A percentile compares a stretch with the other conserved stretches of the same genome.
phyloP scores from a whole-genome alignment of 2,329 filamentous ascomycete species.

The Aspergillus pseudoviridinutans region DNA sequence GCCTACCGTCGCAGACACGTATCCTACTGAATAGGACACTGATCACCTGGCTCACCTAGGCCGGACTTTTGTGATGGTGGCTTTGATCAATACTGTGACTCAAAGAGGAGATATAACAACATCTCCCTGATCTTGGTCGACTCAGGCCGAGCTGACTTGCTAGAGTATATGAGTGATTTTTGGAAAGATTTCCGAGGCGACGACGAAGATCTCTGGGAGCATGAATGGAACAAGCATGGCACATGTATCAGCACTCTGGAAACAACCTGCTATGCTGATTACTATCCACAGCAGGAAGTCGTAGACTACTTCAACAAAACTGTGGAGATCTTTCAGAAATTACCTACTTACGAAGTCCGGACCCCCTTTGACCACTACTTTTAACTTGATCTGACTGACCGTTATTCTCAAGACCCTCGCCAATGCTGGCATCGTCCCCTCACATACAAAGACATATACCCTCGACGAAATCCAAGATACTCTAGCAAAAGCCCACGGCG shows the following conservation, averaged over 20 bases:
- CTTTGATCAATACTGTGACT: conserved; percentile 64
- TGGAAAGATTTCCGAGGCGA: conserved; percentile 67
- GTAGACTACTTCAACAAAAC: conserved; percentile 66
- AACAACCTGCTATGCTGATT: conserved; percentile 62
- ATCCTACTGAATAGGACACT: background rate
- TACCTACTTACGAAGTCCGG: conserved; percentile 60
- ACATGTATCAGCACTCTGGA: conserved; percentile 69
- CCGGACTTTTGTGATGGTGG: conserved; percentile 67
- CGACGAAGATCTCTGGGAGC: conserved; percentile 65
- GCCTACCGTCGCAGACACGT: background rate
- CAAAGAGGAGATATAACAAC: conserved; percentile 58
- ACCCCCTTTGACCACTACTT: conserved; percentile 3
- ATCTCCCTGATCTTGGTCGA: conserved; percentile 60
- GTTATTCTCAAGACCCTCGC: conserved; percentile 46
- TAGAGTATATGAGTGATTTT: conserved; percentile 65
- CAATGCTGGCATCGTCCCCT: conserved; percentile 57
- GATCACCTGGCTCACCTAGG: conserved; percentile 32
- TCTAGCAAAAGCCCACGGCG: conserved; percentile 51
- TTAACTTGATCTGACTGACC: background rate
- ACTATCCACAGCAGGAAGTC: conserved; percentile 60
- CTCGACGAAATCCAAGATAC: conserved; percentile 56
- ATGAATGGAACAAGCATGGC: conserved; percentile 73
- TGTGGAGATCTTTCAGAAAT: conserved; percentile 61
- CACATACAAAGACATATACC: conserved; percentile 54
- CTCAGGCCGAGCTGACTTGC: conserved; percentile 52